Percentiles rank a stretch among this genome's conserved stretches.
Conservation (phyloP, 257 asterid species). For the Plantago ovata region DNA sequence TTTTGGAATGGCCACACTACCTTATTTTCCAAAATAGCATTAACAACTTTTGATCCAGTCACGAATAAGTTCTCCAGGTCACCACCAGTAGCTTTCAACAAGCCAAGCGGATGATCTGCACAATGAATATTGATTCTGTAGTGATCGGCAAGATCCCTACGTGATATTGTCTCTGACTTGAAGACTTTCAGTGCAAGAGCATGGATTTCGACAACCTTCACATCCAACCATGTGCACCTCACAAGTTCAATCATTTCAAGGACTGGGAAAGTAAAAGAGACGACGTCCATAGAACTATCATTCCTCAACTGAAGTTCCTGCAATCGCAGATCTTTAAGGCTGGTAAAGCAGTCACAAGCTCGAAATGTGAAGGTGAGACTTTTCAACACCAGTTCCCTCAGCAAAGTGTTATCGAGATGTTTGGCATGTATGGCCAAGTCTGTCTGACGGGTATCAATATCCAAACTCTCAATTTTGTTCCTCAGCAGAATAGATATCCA, state of each 20-base stretch:
- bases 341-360: background rate
- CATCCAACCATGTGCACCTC: background rate
- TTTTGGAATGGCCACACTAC: background rate
- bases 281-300: background rate
- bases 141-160: background rate
- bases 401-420: background rate
- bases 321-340: too few species aligned
- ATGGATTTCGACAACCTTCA: background rate
- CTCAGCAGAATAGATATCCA: background rate
- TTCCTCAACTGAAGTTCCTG: background rate
- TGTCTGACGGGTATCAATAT: background rate
- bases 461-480: background rate
- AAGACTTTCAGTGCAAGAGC: background rate
- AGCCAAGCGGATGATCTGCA: background rate
- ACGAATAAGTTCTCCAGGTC: background rate
- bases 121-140: background rate
- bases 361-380: background rate
- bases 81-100: background rate
- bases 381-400: background rate
- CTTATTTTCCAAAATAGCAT: background rate
- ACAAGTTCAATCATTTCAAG: background rate
- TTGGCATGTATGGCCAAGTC: background rate
- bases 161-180: background rate
- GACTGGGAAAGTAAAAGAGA: background rate
- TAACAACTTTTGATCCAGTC: background rate